Percentiles rank a stretch among this genome's conserved stretches.
phyloP scores from a whole-genome alignment of 1,284 basidiomycete genomes.

The Austroboletus rostrupii region DNA sequence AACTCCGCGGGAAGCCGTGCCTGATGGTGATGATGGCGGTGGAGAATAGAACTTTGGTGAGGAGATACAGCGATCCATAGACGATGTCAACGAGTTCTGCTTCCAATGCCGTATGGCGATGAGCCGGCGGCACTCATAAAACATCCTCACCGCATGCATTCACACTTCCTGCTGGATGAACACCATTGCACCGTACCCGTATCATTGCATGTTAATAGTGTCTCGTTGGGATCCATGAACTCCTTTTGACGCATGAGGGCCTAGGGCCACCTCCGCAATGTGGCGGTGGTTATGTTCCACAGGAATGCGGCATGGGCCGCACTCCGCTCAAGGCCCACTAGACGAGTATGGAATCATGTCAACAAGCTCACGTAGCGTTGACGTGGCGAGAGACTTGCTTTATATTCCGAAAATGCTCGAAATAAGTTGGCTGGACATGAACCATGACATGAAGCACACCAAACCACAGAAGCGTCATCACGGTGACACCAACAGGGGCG shows the following conservation, averaged over 20 bases:
- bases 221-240: constrained; percentile 7
- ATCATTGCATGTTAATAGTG: constrained; percentile 20
- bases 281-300: not conserved
- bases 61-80: constrained; percentile 53
- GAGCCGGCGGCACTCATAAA: constrained; percentile 28
- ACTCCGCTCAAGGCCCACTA: not conserved
- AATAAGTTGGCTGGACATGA: not conserved
- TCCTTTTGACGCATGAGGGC: constrained; percentile 5
- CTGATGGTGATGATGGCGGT: constrained; percentile 9
- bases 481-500: not conserved
- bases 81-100: constrained; percentile 55
- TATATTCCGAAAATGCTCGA: not conserved
- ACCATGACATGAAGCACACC: not conserved
- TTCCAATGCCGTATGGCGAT: constrained; percentile 48
- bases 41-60: constrained; percentile 44
- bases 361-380: not conserved
- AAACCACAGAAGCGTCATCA: too few species aligned
- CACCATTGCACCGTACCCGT: constrained; percentile 29
- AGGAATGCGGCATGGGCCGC: not conserved
- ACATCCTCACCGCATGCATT: not conserved
- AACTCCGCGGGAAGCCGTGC: constrained; percentile 9
- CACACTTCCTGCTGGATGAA: constrained; percentile 7
- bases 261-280: not conserved
- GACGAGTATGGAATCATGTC: not conserved
- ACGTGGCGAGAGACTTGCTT: not conserved